Conservation (phyloP, 2,329 filamentous ascomycete genomes). For the Penicillium psychrosexuale region DNA sequence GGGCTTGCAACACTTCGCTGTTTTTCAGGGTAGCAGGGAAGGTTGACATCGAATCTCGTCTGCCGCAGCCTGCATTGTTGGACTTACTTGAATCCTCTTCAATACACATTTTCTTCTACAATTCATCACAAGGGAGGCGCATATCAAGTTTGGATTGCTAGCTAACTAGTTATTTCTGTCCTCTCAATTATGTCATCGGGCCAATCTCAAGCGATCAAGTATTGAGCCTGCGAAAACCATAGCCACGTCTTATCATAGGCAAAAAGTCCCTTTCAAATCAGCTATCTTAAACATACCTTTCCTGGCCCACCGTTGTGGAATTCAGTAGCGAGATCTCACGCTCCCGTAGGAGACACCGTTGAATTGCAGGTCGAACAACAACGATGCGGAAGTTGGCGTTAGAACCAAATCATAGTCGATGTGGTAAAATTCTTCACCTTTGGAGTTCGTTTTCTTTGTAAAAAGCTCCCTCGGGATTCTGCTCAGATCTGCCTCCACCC, state of each 20-base stretch:
- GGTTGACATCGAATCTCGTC: neutral
- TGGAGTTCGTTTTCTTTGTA: slow-evolving; percentile 12
- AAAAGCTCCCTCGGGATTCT: slow-evolving; percentile 22
- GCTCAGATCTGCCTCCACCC: slow-evolving; percentile 19
- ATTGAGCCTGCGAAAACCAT: neutral
- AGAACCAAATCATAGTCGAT: slow-evolving; percentile 13
- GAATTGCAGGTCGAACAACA: slow-evolving; percentile 26
- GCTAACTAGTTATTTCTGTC: neutral
- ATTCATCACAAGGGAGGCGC: too few relatives aligned
- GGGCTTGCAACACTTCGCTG: slow-evolving; percentile 6
- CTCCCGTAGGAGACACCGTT: slow-evolving; percentile 25
- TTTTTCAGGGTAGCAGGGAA: slow-evolving; percentile 2
- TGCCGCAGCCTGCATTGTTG: neutral
- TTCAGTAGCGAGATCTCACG: slow-evolving; percentile 21
- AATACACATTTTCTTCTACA: neutral
- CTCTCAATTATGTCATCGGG: neutral
- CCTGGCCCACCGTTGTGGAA: too few relatives aligned
- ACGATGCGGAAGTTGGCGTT: slow-evolving; percentile 22
- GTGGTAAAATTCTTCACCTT: slow-evolving; percentile 12
- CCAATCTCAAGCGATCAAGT: neutral
- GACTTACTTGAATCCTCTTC: too few relatives aligned
- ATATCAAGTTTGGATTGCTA: neutral
- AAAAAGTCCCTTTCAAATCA: neutral
- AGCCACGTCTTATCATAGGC: neutral
- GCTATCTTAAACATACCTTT: neutral